phyloP scores from a whole-genome alignment of 176 grass and related monocot genomes.

The Avena sativa region DNA sequence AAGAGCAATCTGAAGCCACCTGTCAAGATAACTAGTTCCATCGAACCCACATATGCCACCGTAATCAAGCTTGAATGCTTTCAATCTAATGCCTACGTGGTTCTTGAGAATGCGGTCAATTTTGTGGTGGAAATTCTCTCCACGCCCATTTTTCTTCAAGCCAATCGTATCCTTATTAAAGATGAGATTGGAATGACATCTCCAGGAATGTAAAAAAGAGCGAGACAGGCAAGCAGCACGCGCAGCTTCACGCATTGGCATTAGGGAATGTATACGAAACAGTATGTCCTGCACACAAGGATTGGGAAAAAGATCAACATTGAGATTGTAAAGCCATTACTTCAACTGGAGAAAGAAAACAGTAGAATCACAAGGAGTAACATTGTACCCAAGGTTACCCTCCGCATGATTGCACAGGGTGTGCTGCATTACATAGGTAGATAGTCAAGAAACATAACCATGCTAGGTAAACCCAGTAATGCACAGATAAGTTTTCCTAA shows the following conservation, averaged over 20 bases:
- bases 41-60: not conserved
- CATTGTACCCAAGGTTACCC: too few relatives aligned
- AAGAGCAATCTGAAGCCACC: conserved; percentile 13
- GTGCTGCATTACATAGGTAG: too few relatives aligned
- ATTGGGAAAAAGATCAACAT: not conserved
- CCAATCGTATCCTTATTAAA: conserved; percentile 13
- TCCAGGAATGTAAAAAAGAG: conserved; percentile 23
- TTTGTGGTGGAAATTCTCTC: not conserved
- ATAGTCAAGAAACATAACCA: too few relatives aligned
- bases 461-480: too few relatives aligned
- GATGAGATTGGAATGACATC: conserved; percentile 8
- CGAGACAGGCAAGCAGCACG: conserved; percentile 31
- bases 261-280: not conserved
- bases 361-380: too few relatives aligned
- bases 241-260: conserved; percentile 12
- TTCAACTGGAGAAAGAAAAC: not conserved
- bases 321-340: not conserved
- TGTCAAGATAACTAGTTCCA: not conserved
- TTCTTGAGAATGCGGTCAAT: not conserved
- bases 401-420: too few relatives aligned
- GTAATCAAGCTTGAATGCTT: not conserved
- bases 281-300: conserved; percentile 30
- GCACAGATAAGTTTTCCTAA: too few relatives aligned
- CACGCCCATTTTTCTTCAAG: not conserved
- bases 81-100: not conserved